phyloP scores from a whole-genome alignment of 208 protist genomes.

The Trypanosoma theileri region DNA sequence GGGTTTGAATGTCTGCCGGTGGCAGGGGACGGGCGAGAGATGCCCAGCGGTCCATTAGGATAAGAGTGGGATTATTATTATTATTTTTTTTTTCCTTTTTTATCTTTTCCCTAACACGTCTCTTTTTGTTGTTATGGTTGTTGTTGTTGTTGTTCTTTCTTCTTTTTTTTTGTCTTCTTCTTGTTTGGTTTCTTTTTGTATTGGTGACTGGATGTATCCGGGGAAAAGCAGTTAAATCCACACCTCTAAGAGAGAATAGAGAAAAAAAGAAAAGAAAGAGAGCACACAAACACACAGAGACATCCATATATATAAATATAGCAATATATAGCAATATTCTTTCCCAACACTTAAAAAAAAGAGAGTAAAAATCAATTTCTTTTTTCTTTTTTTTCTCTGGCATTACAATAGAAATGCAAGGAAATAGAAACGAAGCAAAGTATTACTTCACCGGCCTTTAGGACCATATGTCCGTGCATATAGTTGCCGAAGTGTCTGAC shows the following conservation, averaged over 20 bases:
- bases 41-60: too few species aligned
- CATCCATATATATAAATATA: slow-evolving; percentile 1
- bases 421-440: neutral
- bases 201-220: neutral
- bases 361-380: too few species aligned
- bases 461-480: slow-evolving; percentile 18
- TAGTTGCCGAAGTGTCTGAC: slow-evolving; percentile 32
- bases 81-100: too few species aligned
- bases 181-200: too few species aligned
- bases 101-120: too few species aligned
- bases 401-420: neutral
- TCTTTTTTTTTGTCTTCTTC: too few species aligned
- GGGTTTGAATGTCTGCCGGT: slow-evolving; percentile 42
- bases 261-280: neutral
- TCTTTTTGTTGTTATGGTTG: too few species aligned
- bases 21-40: slow-evolving; percentile 36
- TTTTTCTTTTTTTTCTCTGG: too few species aligned
- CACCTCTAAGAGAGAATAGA: neutral
- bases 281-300: neutral
- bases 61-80: too few species aligned
- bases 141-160: too few species aligned
- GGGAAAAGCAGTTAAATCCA: neutral
- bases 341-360: slow-evolving; percentile 4
- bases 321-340: neutral
- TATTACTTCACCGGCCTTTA: neutral